Base-by-base conservation (phyloP, 2,329 filamentous ascomycete genomes). In the Thermothelomyces thermophilus region DNA sequence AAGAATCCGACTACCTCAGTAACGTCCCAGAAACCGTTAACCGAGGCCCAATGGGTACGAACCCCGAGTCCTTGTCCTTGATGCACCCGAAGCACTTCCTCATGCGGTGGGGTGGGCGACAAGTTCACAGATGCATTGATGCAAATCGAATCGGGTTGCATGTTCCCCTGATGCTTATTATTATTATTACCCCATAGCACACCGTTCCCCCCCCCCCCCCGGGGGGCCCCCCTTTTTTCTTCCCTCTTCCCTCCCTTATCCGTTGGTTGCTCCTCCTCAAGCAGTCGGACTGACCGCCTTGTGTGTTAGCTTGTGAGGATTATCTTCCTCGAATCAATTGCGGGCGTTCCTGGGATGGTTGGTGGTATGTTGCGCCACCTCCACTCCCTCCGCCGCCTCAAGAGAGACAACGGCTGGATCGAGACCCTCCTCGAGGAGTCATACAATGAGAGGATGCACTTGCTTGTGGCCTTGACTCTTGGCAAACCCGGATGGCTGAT, bases 381-480 rank as follows among this genome's bases (percentile, higher is more conserved):
- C 33, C 82, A 86, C 64, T 90, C 84, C 57, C 77, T 97, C 62
- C 77, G 91, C 39, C 79, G 84, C 24, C 84, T 97, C 76, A 90
- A 89, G 74, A 76, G 91, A 49, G 91, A 97, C 66, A 95, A 97
- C 60, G 93, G 93, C 63, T 97, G 86, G 88, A 97, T 98, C 64
- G 90, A 95, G 69, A 91, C 87, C 0, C 74, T 95, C 8, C 78
- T 95, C 1, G 89, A 94, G 67, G 89, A 95, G 71, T 87, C 84
- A 56, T 94, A 88, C 70, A 95, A 95, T 66, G 90, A 95, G 68
- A 78, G 90, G 22, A 96, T 97, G 90, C 88, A 93, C 62, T 78
- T 94, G 2, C 74, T 94, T 17, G 89, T 85, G 0, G 93, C 93
- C 68, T 75, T 93, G 59, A 90, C 90, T 67, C 83, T 93, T 74